Percentiles rank a stretch among this genome's conserved stretches.
These are phyloP conservation scores for Ceratocystis cacaofunesta DNA, from an alignment of 2,329 filamentous ascomycete genomes.

Conservation along the genomic window DNA sequence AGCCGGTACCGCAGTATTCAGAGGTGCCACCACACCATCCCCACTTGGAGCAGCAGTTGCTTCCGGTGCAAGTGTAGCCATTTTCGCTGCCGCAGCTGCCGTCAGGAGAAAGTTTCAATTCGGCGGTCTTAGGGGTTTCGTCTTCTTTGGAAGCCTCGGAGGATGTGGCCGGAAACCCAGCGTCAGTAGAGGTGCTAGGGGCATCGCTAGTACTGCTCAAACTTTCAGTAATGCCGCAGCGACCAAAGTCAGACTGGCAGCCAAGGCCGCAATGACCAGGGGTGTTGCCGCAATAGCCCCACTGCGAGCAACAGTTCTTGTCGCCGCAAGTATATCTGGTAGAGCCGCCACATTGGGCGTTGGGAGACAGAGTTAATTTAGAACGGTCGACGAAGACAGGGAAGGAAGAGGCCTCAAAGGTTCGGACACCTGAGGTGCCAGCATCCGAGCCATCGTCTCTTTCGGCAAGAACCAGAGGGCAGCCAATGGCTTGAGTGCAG, in stretches of 20 bases:
- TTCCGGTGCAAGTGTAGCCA: no score
- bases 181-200: no score
- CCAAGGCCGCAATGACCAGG: background rate
- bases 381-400: background rate
- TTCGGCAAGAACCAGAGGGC: conserved; percentile 38
- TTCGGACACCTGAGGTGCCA: background rate
- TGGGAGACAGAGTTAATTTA: background rate
- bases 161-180: no score
- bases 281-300: conserved; percentile 13
- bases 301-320: conserved; percentile 39
- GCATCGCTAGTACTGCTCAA: no score
- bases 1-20: no score
- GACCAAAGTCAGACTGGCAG: background rate
- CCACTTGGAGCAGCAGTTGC: no score
- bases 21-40: no score
- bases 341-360: background rate
- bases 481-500: conserved; percentile 33
- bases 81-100: no score
- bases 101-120: no score
- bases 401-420: background rate
- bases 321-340: conserved; percentile 27
- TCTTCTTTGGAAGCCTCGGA: no score
- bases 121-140: no score
- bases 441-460: conserved; percentile 24
- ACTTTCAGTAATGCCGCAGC: background rate